Percentiles rank a stretch among this genome's conserved stretches.
phyloP scores from a whole-genome alignment of 768 basidiomycete species.

The Xerocomus potaroensis region DNA sequence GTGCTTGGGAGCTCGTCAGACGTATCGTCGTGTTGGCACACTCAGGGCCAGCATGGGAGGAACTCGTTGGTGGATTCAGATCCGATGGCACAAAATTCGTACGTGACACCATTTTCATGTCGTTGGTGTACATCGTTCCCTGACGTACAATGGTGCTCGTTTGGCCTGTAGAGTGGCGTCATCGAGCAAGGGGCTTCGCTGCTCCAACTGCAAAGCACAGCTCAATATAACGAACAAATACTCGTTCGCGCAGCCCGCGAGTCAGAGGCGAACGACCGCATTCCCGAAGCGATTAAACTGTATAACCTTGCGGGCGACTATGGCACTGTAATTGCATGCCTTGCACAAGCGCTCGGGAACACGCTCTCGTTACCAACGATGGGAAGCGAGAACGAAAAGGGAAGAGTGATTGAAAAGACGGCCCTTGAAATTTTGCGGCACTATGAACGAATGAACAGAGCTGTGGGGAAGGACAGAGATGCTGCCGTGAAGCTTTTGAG shows the following conservation, averaged over 20 bases:
- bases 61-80: constrained; percentile 90
- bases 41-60: constrained; percentile 81
- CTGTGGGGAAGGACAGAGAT: constrained; percentile 67
- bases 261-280: constrained; percentile 78
- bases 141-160: background rate
- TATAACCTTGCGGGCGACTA: constrained; percentile 95
- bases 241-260: constrained; percentile 78
- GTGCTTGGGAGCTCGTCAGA: constrained; percentile 74
- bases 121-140: background rate
- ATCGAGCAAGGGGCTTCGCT: constrained; percentile 81
- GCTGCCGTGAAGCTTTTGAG: constrained; percentile 71
- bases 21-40: constrained; percentile 78
- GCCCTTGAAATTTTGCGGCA: constrained; percentile 76
- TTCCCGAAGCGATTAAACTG: constrained; percentile 88
- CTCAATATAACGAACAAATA: constrained; percentile 76
- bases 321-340: constrained; percentile 78
- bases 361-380: constrained; percentile 64
- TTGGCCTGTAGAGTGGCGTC: constrained; percentile 66
- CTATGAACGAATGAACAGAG: constrained; percentile 73
- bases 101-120: constrained; percentile 33
- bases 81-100: constrained; percentile 88
- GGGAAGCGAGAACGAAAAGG: constrained; percentile 52
- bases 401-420: constrained; percentile 62
- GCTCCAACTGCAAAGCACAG: constrained; percentile 61
- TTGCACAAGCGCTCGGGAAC: constrained; percentile 84